Evolutionary conservation across 2,329 filamentous ascomycete species (phyloP).

Genomic region (Claviceps pazoutovae): DNA sequence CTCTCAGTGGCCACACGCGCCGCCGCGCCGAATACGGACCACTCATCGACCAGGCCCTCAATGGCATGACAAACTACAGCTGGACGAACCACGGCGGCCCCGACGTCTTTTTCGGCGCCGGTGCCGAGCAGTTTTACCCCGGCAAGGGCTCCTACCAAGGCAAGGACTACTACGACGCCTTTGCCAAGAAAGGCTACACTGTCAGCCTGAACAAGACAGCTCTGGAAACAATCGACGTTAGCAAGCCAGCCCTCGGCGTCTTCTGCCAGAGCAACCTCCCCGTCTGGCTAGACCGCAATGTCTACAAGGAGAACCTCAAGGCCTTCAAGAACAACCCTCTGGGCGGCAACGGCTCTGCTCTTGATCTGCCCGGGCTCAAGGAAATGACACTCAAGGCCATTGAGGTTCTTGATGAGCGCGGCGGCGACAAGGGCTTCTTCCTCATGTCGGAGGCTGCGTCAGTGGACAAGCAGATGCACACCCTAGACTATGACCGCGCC

Average conservation of each 20-base stretch:
- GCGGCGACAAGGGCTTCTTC: constrained; percentile 63
- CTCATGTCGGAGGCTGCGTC: constrained; percentile 77
- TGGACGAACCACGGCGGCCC: constrained; percentile 65
- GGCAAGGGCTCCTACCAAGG: constrained; percentile 50
- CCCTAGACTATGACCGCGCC: constrained; percentile 71
- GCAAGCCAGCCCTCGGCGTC: constrained; percentile 57
- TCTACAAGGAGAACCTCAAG: constrained; percentile 59
- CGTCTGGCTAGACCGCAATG: constrained; percentile 76
- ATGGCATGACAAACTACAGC: constrained; percentile 65
- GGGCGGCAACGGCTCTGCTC: constrained; percentile 48
- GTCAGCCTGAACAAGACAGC: constrained; percentile 63
- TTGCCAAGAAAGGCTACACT: constrained; percentile 57
- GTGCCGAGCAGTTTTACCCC: constrained; percentile 66
- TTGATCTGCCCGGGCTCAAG: constrained; percentile 69
- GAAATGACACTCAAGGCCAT: constrained; percentile 84
- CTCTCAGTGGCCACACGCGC: constrained; percentile 58
- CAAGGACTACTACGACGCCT: constrained; percentile 68
- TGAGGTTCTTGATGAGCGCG: constrained; percentile 56
- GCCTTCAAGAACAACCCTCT: constrained; percentile 54
- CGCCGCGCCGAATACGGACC: constrained; percentile 54
- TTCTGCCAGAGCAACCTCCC: constrained; percentile 64
- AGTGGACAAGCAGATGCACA: constrained; percentile 85
- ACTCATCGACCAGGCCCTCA: constrained; percentile 62
- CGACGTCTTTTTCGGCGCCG: constrained; percentile 71
- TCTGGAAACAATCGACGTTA: constrained; percentile 42